phyloP scores from a whole-genome alignment of 495 filamentous ascomycete species.

The Massariosphaeria phaeospora region DNA sequence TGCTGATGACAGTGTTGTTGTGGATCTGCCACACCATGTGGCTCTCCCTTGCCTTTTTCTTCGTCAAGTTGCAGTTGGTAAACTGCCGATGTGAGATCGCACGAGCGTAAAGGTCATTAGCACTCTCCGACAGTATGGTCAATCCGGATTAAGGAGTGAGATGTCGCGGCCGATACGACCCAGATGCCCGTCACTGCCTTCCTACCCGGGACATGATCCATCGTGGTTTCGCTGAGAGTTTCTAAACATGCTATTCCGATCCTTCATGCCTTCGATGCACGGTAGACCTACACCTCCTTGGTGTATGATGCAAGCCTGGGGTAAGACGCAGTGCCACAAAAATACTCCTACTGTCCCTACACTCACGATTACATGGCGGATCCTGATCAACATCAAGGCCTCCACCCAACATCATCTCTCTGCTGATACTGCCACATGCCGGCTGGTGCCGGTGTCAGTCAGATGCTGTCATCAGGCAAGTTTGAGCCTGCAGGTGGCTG shows the following conservation, averaged over 20 bases:
- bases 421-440: neutral
- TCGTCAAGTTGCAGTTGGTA: conserved; percentile 5
- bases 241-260: conserved; percentile 20
- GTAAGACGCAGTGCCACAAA: conserved; percentile 2
- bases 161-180: too few relatives aligned
- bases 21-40: conserved; percentile 4
- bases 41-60: conserved; percentile 5
- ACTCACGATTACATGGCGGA: conserved; percentile 19
- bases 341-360: conserved; percentile 8
- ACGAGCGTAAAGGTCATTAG: conserved; percentile 14
- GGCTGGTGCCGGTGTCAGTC: conserved; percentile 1
- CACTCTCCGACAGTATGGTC: too few relatives aligned
- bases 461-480: conserved; percentile 7
- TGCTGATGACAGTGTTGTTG: conserved; percentile 13
- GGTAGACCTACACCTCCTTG: neutral
- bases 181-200: too few relatives aligned
- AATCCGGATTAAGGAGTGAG: too few relatives aligned
- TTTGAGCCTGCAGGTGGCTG: neutral
- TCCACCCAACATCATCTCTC: neutral
- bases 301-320: neutral
- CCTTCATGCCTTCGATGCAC: conserved; percentile 25
- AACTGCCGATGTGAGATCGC: conserved; percentile 15
- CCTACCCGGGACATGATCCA: neutral
- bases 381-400: conserved; percentile 6
- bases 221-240: conserved; percentile 9